Conservation (phyloP, 371 early-diverging fungal genomes). For the Mucor racemosus region DNA sequence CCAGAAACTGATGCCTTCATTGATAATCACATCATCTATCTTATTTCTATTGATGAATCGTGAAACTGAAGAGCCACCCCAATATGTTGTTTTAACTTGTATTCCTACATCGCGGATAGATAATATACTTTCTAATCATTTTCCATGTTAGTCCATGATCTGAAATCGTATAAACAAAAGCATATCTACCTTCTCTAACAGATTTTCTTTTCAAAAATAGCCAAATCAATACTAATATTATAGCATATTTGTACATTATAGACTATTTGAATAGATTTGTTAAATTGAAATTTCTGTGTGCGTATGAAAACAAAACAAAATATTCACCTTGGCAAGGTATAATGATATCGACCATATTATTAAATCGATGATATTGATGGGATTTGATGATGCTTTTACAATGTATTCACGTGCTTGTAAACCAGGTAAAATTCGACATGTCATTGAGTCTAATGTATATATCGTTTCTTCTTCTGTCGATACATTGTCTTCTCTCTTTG, state of each 20-base stretch:
- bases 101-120: conserved; percentile 73
- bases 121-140: conserved; percentile 61
- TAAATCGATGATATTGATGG: not conserved
- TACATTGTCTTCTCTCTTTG: not conserved
- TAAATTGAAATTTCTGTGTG: no score
- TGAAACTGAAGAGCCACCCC: conserved; percentile 58
- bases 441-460: conserved; percentile 13
- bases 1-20: conserved; percentile 78
- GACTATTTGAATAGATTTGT: not conserved
- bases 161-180: not conserved
- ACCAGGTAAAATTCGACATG: conserved; percentile 21
- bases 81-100: conserved; percentile 66
- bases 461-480: not conserved
- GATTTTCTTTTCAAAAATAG: conserved; percentile 5
- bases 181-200: conserved; percentile 8
- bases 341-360: not conserved
- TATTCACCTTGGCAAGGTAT: not conserved
- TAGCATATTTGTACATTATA: not conserved
- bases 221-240: conserved; percentile 1
- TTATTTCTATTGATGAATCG: conserved; percentile 68
- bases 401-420: conserved; percentile 22
- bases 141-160: no score
- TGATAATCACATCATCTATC: conserved; percentile 72
- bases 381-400: not conserved
- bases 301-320: no score